A percentile compares a stretch with the other conserved stretches of the same genome.
Conservation (phyloP, 495 filamentous ascomycete species). For the Penicillium steckii region DNA sequence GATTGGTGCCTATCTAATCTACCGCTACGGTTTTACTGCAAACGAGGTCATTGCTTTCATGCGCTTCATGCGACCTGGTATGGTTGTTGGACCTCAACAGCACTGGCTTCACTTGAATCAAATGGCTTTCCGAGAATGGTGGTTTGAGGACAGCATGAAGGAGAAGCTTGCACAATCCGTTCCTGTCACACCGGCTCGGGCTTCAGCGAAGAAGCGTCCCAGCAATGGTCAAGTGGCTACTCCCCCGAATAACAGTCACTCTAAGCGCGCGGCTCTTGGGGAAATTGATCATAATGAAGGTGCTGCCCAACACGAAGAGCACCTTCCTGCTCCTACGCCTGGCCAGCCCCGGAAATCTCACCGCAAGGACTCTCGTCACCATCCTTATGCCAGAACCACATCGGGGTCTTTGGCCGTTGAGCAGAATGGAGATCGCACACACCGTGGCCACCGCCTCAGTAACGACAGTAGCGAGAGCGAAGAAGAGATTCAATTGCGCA, state of each 20-base stretch:
- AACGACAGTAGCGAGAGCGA: conserved; percentile 65
- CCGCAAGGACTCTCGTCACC: conserved; percentile 56
- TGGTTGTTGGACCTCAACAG: conserved; percentile 99
- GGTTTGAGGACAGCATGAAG: conserved; percentile 84
- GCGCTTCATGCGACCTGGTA: conserved; percentile 98
- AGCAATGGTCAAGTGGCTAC: conserved; percentile 70
- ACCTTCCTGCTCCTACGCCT: conserved; percentile 90
- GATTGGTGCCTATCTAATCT: conserved; percentile 97
- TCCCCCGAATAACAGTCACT: conserved; percentile 74
- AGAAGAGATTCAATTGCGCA: conserved; percentile 72
- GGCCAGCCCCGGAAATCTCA: conserved; percentile 92
- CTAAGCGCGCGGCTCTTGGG: conserved; percentile 77
- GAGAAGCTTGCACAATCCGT: conserved; percentile 60
- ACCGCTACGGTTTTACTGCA: conserved; percentile 95
- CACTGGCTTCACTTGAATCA: conserved; percentile 99
- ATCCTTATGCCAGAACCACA: conserved; percentile 50
- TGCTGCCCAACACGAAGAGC: conserved; percentile 64
- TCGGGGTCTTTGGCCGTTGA: conserved; percentile 42
- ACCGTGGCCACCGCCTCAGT: conserved; percentile 34
- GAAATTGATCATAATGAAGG: conserved; percentile 83
- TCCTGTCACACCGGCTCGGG: conserved; percentile 77
- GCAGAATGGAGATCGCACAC: conserved; percentile 28
- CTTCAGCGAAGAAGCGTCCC: conserved; percentile 48
- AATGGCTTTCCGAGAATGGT: conserved; percentile 95
- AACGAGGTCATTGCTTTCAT: conserved; percentile 99